Evolutionary conservation across 768 basidiomycete species (phyloP), one percentile per base, ranked within the genome.

Genomic region (Pisolithus sp.): DNA sequence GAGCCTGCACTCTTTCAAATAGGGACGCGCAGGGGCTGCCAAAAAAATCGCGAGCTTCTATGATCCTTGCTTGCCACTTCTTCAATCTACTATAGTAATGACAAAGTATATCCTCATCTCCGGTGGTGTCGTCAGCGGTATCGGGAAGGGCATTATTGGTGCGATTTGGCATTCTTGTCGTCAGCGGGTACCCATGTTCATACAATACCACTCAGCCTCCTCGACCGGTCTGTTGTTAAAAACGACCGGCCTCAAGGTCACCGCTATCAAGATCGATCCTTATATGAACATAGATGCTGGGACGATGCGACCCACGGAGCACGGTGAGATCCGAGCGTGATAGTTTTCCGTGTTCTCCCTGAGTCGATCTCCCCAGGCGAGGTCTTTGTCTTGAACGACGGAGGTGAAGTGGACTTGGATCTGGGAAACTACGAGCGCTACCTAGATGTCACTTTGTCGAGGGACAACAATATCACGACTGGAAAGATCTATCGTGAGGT

Each of bases 201-300:
- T 63, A n/a, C 57, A 59, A n/a, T 52, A 46, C 43, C 1, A 36
- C 55, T 38, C 66, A 97, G 95, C 95, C 58, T 98, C 95, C 24
- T 97, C 94, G 46, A 97, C 95, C 5, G 95, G 95, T 53, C 76
- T 98, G 48, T 79, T 98, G 48, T 77, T 99, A 66, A 97, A 97
- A 73, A 97, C 91, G 41, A 83, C 86, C 36, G 95, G 95, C 44
- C 77, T 96, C 54, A 96, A 93, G 73, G 95, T 97, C 60, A 99
- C 95, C 7, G 90, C 95, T 10, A 97, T 99, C 78, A 99, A 99
- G 74, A 98, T 99, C 62, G 95, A 99, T 68, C 95, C 95, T 13
- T 99, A 99, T 62, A 98, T 99, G 95, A 99, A 99, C 73, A 97
- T 99, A 61, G 95, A 99, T 77, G 95, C 95, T 21, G 95, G 95